A percentile compares a stretch with the other conserved stretches of the same genome.
Evolutionary conservation across 179 eudicot genomes (phyloP).

Genomic region (Spinacia oleracea): DNA sequence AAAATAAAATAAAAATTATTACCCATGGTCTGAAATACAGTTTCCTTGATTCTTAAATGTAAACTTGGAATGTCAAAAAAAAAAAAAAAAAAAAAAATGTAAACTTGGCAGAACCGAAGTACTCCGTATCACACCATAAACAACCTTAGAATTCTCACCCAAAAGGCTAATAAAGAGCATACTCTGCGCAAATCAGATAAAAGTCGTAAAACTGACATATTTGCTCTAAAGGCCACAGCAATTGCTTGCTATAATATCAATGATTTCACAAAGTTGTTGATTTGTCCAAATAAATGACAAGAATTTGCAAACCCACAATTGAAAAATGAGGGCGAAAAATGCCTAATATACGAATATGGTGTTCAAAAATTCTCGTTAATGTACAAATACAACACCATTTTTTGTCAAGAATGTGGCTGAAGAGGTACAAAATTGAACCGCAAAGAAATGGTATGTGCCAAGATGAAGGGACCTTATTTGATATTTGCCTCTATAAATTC

Average conservation of each 20-base stretch:
- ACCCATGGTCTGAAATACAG: too few relatives aligned
- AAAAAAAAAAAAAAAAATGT: too few relatives aligned
- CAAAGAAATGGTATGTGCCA: slow-evolving; percentile 28
- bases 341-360: slow-evolving; percentile 23
- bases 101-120: too few relatives aligned
- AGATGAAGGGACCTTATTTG: slow-evolving; percentile 47
- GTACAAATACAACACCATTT: slow-evolving; percentile 24
- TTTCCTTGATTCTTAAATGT: too few relatives aligned
- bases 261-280: slow-evolving; percentile 13
- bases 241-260: slow-evolving; percentile 2
- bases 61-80: too few relatives aligned
- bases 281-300: slow-evolving; percentile 20
- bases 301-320: slow-evolving; percentile 22
- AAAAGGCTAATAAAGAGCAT: too few relatives aligned
- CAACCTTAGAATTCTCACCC: too few relatives aligned
- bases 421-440: slow-evolving; percentile 46
- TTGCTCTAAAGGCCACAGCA: too few relatives aligned
- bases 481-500: slow-evolving; percentile 80
- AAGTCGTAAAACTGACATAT: neutral
- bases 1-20: too few relatives aligned
- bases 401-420: slow-evolving; percentile 14
- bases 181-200: neutral
- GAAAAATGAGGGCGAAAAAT: slow-evolving; percentile 28
- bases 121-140: too few relatives aligned
- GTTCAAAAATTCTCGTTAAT: slow-evolving; percentile 18